Percentiles rank a stretch among this genome's conserved stretches.
These are phyloP conservation scores for Backusella parvicylindrica DNA, from an alignment of 192 early-diverging fungal species.

Conservation along the genomic window DNA sequence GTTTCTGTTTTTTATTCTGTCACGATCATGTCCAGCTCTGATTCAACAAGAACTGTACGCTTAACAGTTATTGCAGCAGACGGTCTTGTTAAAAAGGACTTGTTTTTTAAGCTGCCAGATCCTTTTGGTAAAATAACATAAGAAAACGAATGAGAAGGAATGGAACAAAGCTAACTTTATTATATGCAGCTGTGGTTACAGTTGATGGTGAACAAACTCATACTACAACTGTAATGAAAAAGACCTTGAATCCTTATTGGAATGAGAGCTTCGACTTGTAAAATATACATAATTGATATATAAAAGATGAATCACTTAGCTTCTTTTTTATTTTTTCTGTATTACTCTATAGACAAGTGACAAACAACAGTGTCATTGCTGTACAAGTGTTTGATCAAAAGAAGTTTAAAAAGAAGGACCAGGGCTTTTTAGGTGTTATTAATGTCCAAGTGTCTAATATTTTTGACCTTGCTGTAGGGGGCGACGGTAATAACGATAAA, in stretches of 20 bases:
- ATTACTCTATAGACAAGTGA: constrained; percentile 59
- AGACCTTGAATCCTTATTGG: constrained; percentile 93
- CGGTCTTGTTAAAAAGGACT: constrained; percentile 86
- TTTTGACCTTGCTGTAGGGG: constrained; percentile 73
- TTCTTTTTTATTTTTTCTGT: background rate
- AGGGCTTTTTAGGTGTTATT: constrained; percentile 89
- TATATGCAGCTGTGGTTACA: constrained; percentile 88
- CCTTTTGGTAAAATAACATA: constrained; percentile 65
- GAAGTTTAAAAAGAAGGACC: constrained; percentile 89
- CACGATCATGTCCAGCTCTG: background rate
- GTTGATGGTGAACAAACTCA: constrained; percentile 97
- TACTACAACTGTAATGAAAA: constrained; percentile 85
- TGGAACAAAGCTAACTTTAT: constrained; percentile 73
- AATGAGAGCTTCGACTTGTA: constrained; percentile 24
- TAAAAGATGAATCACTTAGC: no score
- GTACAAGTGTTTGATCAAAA: constrained; percentile 98
- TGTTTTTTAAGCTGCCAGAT: constrained; percentile 87
- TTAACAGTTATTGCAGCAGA: constrained; percentile 83
- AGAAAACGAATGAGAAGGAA: no score
- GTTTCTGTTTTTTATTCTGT: background rate
- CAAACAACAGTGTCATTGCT: constrained; percentile 75
- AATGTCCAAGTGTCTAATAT: constrained; percentile 82
- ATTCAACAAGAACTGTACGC: constrained; percentile 6
- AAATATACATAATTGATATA: constrained; percentile 7
- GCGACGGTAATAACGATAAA: constrained; percentile 34